Conservation (phyloP, 2,329 filamentous ascomycete species). For the Pseudocercospora pini-densiflorae region DNA sequence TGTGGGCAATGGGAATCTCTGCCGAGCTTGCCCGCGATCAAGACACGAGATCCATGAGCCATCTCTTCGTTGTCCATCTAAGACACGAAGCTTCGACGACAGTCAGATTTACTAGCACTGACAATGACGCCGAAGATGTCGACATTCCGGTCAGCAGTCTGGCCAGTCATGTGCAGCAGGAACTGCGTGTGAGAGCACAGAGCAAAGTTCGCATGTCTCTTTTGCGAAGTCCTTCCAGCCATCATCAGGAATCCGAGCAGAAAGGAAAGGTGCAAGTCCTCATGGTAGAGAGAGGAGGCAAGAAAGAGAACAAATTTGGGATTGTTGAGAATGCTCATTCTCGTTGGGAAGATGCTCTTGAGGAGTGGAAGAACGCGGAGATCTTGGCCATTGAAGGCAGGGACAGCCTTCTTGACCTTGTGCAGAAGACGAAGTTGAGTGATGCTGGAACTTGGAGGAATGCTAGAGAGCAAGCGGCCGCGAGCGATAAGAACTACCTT, state of each 20-base stretch:
- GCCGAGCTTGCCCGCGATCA: conserved; percentile 81
- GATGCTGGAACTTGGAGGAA: conserved; percentile 84
- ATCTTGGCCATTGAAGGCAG: conserved; percentile 88
- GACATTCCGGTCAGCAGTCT: conserved; percentile 77
- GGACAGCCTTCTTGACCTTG: conserved; percentile 77
- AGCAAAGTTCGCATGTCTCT: conserved; percentile 45
- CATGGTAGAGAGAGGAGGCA: conserved; percentile 78
- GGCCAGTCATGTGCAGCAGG: conserved; percentile 76
- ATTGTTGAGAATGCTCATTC: conserved; percentile 78
- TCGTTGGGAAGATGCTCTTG: conserved; percentile 64
- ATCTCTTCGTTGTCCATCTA: conserved; percentile 87
- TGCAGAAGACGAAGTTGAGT: conserved; percentile 74
- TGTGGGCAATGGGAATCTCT: conserved; percentile 85
- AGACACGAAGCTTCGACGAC: conserved; percentile 69
- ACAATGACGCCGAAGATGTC: conserved; percentile 55
- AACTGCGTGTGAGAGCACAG: conserved; percentile 77
- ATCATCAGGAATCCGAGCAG: conserved; percentile 43
- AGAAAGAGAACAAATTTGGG: conserved; percentile 86
- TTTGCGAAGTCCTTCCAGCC: conserved; percentile 43
- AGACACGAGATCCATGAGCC: conserved; percentile 20
- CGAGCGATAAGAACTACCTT: conserved; percentile 80
- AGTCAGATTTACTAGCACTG: conserved; percentile 63
- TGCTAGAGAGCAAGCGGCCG: conserved; percentile 76
- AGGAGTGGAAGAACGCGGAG: conserved; percentile 74
- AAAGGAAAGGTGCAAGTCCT: conserved; percentile 78